phyloP scores from a whole-genome alignment of 2,329 filamentous ascomycete genomes.

The Furcasterigmium sp. region DNA sequence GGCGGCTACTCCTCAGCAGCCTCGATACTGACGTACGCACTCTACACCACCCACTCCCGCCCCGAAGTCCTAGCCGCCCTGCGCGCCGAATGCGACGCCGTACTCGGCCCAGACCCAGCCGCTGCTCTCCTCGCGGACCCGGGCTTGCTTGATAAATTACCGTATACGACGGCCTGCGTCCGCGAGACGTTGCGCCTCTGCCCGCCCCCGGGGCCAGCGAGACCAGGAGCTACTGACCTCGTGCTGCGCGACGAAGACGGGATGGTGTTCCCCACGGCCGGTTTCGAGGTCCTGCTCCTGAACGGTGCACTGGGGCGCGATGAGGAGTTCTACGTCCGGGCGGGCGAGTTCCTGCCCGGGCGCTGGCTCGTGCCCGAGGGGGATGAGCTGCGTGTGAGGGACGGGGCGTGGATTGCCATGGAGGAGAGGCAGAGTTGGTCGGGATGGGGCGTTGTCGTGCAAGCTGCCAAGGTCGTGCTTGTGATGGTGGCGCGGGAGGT shows the following conservation, averaged over 20 bases:
- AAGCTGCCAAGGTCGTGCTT: too few species aligned
- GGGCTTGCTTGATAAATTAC: constrained; percentile 2
- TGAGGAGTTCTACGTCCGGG: constrained; percentile 33
- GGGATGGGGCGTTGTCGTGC: too few species aligned
- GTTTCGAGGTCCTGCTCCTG: constrained; percentile 34
- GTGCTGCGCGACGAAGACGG: constrained; percentile 34
- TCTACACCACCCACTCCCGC: constrained; percentile 15
- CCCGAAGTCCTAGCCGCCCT: constrained; percentile 16
- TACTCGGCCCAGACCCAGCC: constrained; percentile 25
- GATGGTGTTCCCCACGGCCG: constrained; percentile 37
- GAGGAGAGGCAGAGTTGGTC: too few species aligned
- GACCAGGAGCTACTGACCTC: constrained; percentile 30
- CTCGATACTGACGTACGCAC: constrained; percentile 24
- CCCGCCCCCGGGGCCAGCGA: constrained; percentile 39
- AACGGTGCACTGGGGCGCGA: constrained; percentile 33
- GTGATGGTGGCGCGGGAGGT: too few species aligned
- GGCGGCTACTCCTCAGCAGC: constrained; percentile 32
- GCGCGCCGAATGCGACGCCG: constrained; percentile 20
- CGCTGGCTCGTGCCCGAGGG: constrained; percentile 39
- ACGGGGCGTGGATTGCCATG: too few species aligned
- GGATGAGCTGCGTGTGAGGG: constrained; percentile 48
- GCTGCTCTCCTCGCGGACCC: constrained; percentile 22
- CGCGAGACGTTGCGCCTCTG: constrained; percentile 51
- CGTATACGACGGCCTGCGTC: constrained; percentile 35
- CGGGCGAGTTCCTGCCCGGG: constrained; percentile 41